These are phyloP conservation scores for Ganoderma resinaceum DNA, from an alignment of 1,284 basidiomycete genomes.

Conservation along the genomic window DNA sequence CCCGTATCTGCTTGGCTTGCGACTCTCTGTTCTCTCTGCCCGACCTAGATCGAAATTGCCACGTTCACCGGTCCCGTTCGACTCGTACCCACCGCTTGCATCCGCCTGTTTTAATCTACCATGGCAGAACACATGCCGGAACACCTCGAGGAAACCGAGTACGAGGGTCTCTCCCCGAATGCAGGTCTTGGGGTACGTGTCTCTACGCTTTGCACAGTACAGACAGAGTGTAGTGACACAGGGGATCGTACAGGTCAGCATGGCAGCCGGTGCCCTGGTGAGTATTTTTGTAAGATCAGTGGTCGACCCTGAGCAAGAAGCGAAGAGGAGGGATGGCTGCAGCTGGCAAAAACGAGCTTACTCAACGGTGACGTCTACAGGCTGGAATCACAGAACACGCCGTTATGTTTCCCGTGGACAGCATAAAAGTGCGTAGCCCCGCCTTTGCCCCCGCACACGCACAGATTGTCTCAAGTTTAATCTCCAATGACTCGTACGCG, in stretches of 20 bases:
- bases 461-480: constrained; percentile 7
- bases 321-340: background rate
- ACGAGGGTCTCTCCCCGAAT: constrained; percentile 80
- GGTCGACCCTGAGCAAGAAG: background rate
- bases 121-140: constrained; percentile 10
- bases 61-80: background rate
- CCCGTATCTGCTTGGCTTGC: background rate
- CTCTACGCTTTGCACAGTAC: background rate
- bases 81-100: background rate
- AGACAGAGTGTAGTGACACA: constrained; percentile 11
- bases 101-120: background rate
- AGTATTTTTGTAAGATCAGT: constrained; percentile 44
- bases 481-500: background rate
- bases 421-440: constrained; percentile 83
- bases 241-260: constrained; percentile 74
- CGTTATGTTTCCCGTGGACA: constrained; percentile 98
- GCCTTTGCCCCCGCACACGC: background rate
- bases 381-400: constrained; percentile 99
- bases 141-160: constrained; percentile 67
- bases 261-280: constrained; percentile 96
- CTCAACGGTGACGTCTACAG: constrained; percentile 48
- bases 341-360: constrained; percentile 5
- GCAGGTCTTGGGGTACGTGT: constrained; percentile 71
- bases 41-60: background rate
- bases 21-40: background rate